Evolutionary conservation across 495 filamentous ascomycete genomes (phyloP).

Genomic region (Annulohypoxylon bovei): DNA sequence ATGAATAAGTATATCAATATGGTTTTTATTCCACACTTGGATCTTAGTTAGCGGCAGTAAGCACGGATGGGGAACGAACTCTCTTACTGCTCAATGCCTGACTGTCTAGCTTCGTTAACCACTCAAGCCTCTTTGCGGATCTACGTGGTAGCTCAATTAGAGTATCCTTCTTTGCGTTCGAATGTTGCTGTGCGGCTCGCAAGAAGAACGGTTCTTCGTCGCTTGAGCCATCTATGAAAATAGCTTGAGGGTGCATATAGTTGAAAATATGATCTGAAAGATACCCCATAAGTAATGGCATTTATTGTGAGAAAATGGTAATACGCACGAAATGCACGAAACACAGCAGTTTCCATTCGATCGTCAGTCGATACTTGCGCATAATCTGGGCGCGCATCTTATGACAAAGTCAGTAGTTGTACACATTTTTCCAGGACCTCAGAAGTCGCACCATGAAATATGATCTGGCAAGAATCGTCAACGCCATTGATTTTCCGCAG

Average conservation of each 20-base stretch:
- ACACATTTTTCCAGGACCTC: background rate
- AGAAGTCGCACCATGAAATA: conserved; percentile 62
- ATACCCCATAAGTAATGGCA: conserved; percentile 7
- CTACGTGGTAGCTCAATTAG: conserved; percentile 74
- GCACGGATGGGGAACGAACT: background rate
- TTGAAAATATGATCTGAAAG: conserved; percentile 58
- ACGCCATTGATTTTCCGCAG: conserved; percentile 66
- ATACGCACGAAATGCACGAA: conserved; percentile 55
- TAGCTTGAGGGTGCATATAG: conserved; percentile 67
- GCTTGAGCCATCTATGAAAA: conserved; percentile 61
- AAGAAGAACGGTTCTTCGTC: conserved; percentile 65
- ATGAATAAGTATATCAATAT: conserved; percentile 80
- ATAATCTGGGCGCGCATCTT: conserved; percentile 67
- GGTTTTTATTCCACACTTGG: conserved; percentile 76
- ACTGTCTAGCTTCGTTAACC: conserved; percentile 80
- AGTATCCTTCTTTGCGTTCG: conserved; percentile 54
- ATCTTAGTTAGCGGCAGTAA: conserved; percentile 32
- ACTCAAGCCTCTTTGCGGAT: conserved; percentile 69
- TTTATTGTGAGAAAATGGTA: background rate
- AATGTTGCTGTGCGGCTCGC: conserved; percentile 59
- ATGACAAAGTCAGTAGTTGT: conserved; percentile 15
- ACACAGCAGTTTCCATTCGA: conserved; percentile 58
- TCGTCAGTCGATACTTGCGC: conserved; percentile 57
- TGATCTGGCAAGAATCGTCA: conserved; percentile 61
- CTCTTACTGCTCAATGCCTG: conserved; percentile 70